phyloP scores from a whole-genome alignment of 805 yeast species.

The Scheffersomyces coipomensis region DNA sequence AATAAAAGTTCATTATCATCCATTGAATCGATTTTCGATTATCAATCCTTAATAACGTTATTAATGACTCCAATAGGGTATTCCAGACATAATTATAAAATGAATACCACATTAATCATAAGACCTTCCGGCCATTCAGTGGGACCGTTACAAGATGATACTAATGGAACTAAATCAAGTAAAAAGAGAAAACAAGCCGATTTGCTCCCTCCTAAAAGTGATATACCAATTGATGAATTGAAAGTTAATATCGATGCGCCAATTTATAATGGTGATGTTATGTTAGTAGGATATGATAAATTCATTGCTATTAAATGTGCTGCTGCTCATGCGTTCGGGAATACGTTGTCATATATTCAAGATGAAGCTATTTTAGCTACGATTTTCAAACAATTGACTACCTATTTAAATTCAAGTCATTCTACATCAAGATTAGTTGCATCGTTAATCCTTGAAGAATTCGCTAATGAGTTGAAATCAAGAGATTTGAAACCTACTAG shows the following conservation, averaged over 20 bases:
- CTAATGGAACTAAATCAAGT: constrained; percentile 37
- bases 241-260: constrained; percentile 91
- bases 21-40: constrained; percentile 52
- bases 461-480: constrained; percentile 36
- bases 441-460: constrained; percentile 71
- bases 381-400: constrained; percentile 35
- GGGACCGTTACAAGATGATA: constrained; percentile 21
- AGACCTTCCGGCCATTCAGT: constrained; percentile 70
- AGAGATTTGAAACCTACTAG: constrained; percentile 14
- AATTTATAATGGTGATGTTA: constrained; percentile 85
- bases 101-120: constrained; percentile 73
- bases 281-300: constrained; percentile 73
- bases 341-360: constrained; percentile 51
- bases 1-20: constrained; percentile 27
- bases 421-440: constrained; percentile 78
- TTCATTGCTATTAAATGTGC: constrained; percentile 73
- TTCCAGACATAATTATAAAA: constrained; percentile 80
- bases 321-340: constrained; percentile 76
- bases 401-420: constrained; percentile 57
- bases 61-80: constrained; percentile 94
- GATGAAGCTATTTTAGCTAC: constrained; percentile 35
- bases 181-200: constrained; percentile 45
- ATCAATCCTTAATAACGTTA: constrained; percentile 60
- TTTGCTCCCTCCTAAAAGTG: constrained; percentile 13
- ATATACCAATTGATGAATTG: constrained; percentile 57